Conservation (phyloP, 2,329 filamentous ascomycete genomes). For the Colletotrichum sp. region DNA sequence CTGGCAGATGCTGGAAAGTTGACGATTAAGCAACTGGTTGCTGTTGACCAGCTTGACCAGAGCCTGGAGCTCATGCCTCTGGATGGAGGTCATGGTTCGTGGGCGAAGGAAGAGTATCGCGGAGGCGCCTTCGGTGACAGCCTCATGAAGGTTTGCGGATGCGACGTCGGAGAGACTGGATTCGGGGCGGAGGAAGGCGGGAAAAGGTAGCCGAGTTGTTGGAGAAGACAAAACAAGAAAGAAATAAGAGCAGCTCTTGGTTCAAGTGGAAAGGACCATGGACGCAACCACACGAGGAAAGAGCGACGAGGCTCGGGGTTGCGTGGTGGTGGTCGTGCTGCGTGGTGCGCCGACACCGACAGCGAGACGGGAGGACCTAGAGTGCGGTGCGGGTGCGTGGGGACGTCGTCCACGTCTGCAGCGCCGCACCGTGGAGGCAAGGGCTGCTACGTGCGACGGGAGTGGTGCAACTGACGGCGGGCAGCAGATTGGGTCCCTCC, state of each 20-base stretch:
- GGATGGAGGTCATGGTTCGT: slow-evolving; percentile 30
- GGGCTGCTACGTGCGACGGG: background rate
- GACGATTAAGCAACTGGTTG: slow-evolving; percentile 56
- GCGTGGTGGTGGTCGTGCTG: background rate
- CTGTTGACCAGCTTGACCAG: slow-evolving; percentile 50
- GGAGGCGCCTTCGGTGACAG: slow-evolving; percentile 6
- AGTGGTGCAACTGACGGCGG: background rate
- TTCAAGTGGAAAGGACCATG: slow-evolving; percentile 9
- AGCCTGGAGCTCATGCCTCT: slow-evolving; percentile 46
- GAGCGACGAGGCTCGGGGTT: slow-evolving; percentile 16
- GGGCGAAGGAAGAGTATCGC: slow-evolving; percentile 8
- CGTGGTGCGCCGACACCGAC: slow-evolving; percentile 2
- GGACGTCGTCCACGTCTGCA: background rate
- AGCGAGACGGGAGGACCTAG: background rate
- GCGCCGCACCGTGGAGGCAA: slow-evolving; percentile 14
- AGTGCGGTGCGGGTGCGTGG: slow-evolving; percentile 10
- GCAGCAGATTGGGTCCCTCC: background rate
- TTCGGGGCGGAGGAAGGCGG: background rate
- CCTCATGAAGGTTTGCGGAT: slow-evolving; percentile 21
- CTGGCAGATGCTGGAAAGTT: slow-evolving; percentile 79
- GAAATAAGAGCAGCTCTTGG: background rate
- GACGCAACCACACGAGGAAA: slow-evolving; percentile 16
- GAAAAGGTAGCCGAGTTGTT: background rate
- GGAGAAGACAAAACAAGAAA: background rate
- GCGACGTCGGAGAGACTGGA: slow-evolving; percentile 10